A percentile compares a stretch with the other conserved stretches of the same genome.
phyloP scores from a whole-genome alignment of 192 early-diverging fungal genomes.

The Linnemannia elongata region DNA sequence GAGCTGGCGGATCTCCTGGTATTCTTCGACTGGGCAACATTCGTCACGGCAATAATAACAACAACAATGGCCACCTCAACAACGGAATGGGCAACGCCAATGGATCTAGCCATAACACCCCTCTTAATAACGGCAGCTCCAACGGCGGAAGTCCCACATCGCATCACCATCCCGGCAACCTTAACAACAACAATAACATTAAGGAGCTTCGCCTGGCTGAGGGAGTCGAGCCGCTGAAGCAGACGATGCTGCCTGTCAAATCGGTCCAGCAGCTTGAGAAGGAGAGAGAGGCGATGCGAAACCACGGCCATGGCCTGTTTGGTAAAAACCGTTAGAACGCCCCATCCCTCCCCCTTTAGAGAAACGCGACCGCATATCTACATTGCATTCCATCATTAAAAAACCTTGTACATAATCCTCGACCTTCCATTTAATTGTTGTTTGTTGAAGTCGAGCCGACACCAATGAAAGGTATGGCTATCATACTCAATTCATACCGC shows the following conservation, averaged over 20 bases:
- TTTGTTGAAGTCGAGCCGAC: background rate
- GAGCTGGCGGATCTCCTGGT: conserved; percentile 16
- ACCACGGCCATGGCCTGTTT: conserved; percentile 21
- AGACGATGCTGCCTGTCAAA: conserved; percentile 55
- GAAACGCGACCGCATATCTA: background rate
- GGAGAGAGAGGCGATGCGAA: conserved; percentile 49
- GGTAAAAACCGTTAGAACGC: background rate
- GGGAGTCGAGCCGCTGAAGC: conserved; percentile 53
- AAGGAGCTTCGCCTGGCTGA: conserved; percentile 54
- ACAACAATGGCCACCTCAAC: conserved; percentile 6
- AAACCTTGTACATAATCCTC: background rate
- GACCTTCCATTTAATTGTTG: background rate
- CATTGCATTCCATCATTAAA: conserved; percentile 2
- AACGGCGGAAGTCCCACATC: conserved; percentile 6
- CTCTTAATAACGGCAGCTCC: conserved; percentile 5
- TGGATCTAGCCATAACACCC: conserved; percentile 8
- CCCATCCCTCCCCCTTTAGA: background rate
- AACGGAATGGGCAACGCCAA: conserved; percentile 1
- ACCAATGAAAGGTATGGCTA: background rate
- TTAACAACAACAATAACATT: conserved; percentile 29
- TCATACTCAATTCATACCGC: too few species aligned
- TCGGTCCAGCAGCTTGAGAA: conserved; percentile 55
- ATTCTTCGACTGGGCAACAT: conserved; percentile 15
- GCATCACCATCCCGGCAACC: conserved; percentile 2
- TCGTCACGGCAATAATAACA: background rate